These are phyloP conservation scores for Penium margaritaceum DNA, from an alignment of 139 green algal genomes.

Conservation along the genomic window DNA sequence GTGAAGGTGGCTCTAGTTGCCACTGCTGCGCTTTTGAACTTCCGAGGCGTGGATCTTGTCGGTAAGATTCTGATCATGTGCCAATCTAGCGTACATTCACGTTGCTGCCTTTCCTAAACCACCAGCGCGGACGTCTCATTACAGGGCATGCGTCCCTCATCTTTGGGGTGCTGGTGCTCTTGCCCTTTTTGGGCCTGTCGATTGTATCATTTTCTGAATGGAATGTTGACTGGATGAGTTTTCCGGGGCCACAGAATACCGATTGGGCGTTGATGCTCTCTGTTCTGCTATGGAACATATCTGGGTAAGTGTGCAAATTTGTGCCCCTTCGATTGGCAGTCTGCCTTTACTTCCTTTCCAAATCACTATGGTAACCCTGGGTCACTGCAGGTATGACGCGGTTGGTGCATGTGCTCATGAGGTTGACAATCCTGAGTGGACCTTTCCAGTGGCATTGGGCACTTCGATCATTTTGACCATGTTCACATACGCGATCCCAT, in stretches of 20 bases:
- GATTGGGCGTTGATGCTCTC: conserved; percentile 36
- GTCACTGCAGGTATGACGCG: conserved; percentile 24
- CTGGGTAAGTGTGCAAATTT: conserved; percentile 35
- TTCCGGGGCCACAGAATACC: background rate
- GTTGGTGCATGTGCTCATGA: conserved; percentile 31
- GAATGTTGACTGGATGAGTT: conserved; percentile 22
- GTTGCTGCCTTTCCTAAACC: background rate
- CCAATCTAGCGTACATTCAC: too few relatives aligned
- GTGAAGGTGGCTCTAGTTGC: too few relatives aligned
- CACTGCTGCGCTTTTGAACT: too few relatives aligned
- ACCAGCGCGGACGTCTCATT: background rate
- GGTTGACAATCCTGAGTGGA: conserved; percentile 11
- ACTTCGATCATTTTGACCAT: conserved; percentile 17
- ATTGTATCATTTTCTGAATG: conserved; percentile 24
- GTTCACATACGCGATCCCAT: conserved; percentile 14
- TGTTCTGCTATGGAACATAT: conserved; percentile 44
- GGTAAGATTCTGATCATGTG: too few relatives aligned
- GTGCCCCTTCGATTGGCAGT: background rate
- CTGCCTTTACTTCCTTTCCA: background rate
- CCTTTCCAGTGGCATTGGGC: conserved; percentile 31
- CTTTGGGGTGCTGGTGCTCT: conserved; percentile 17
- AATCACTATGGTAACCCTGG: background rate
- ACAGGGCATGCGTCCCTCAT: conserved; percentile 4
- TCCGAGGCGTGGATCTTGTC: too few relatives aligned
- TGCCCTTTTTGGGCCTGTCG: conserved; percentile 31